Base-by-base conservation (phyloP, 2,329 filamentous ascomycete genomes). In the Aspergillus pseudoglaucus region DNA sequence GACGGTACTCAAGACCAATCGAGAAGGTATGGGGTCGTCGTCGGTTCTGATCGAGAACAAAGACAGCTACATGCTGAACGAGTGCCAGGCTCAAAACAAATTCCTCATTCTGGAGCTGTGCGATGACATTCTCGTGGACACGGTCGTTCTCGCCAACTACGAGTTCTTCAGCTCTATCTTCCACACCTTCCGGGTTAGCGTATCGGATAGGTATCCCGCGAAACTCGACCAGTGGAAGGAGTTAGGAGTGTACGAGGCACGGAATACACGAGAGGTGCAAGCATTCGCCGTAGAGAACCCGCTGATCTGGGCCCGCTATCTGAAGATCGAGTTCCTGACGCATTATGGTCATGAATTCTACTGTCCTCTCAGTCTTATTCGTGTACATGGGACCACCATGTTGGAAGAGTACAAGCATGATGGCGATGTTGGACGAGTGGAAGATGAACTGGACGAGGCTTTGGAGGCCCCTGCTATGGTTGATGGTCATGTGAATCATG, bases 131-230 rank as follows among this genome's bases (percentile, higher is more conserved):
- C 78, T 95, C 40, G 87, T 98, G 49, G 93, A 98, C 64, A 98
- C 93, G 0, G 78, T 98, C 37, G 93, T 97, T n/a, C 77, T 98
- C 46, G 93, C 91, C 52, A 98, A 98, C 66, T 98, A 94, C 60
- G 93, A 98, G 67, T 98, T 98, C 74, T 98, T 98, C 75, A 95
- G 90, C 47, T 96, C 90, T 64, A 96, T 95, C 79, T 87, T 97
- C 59, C 85, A 90, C 46, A 87, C 84, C 42, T 96, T 98, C 66
- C 81, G 87, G 45, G 83, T 97, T 57, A 94, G 88, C 64, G 91
- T 96, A 42, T 94, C 90, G 49, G 93, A 97, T 70, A 83, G 89
- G 48, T 97, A 96, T 67, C 93, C 93, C 0, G 87, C 93, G 46
- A 97, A 96, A 68, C 69, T 81, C 47, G 90, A 95, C 44, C 88